Conservation (phyloP, 2,329 filamentous ascomycete species). For the Penicillium sp. region DNA sequence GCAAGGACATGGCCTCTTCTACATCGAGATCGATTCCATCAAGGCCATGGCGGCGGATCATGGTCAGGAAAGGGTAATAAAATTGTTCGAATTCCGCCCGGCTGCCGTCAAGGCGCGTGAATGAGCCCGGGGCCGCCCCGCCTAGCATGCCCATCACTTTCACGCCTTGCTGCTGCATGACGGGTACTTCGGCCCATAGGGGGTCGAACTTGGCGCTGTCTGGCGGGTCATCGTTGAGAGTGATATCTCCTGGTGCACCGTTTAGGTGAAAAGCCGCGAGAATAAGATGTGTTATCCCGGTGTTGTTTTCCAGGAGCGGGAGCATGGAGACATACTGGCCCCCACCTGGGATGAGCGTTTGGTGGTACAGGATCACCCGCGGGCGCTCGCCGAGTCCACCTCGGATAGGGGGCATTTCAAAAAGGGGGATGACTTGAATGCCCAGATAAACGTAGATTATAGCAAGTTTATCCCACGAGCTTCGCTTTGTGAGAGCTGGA, state of each 20-base stretch:
- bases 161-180: slow-evolving; percentile 69
- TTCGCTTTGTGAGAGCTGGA: neutral
- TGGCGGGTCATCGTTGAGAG: slow-evolving; percentile 76
- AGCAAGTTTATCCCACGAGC: neutral
- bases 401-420: slow-evolving; percentile 39
- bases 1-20: slow-evolving; percentile 70
- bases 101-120: slow-evolving; percentile 57
- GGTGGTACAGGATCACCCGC: slow-evolving; percentile 55
- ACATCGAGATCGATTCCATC: slow-evolving; percentile 76
- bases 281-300: slow-evolving; percentile 75
- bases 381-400: slow-evolving; percentile 23
- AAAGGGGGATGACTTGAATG: neutral
- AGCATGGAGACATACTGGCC: slow-evolving; percentile 59
- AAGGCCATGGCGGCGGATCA: slow-evolving; percentile 60
- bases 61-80: slow-evolving; percentile 65
- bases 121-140: slow-evolving; percentile 76
- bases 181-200: slow-evolving; percentile 74
- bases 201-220: slow-evolving; percentile 64
- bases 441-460: neutral
- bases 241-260: slow-evolving; percentile 61
- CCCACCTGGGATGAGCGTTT: slow-evolving; percentile 59
- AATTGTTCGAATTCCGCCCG: slow-evolving; percentile 66
- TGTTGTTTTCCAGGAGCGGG: slow-evolving; percentile 58
- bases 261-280: slow-evolving; percentile 85
- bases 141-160: slow-evolving; percentile 85